Conservation (phyloP, 768 basidiomycete genomes). For the Trichaptum fuscoviolaceum region DNA sequence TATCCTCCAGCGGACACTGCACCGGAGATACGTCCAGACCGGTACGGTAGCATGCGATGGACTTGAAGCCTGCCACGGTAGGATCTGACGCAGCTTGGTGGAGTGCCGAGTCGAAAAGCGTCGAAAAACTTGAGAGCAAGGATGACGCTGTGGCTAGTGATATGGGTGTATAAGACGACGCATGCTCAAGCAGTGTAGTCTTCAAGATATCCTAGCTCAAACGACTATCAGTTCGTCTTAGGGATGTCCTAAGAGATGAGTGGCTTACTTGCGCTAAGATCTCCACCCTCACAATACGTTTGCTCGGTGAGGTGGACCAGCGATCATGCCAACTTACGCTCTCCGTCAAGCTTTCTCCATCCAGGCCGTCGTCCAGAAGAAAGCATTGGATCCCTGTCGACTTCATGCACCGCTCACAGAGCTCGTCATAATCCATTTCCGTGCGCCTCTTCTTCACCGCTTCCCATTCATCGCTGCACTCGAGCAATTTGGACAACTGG, state of each 20-base stretch:
- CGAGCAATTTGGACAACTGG: slow-evolving; percentile 48
- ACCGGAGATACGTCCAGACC: slow-evolving; percentile 50
- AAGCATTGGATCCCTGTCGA: slow-evolving; percentile 59
- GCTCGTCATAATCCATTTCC: slow-evolving; percentile 42
- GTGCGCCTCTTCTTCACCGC: slow-evolving; percentile 45
- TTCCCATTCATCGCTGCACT: slow-evolving; percentile 43
- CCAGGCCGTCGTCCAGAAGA: slow-evolving; percentile 70
- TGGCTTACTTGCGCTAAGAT: slow-evolving; percentile 58
- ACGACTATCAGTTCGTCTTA: background rate
- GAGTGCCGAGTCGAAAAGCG: slow-evolving; percentile 32
- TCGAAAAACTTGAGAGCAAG: background rate
- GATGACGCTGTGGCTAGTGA: background rate
- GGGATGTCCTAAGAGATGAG: background rate
- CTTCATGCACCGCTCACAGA: slow-evolving; percentile 53
- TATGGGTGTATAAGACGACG: background rate
- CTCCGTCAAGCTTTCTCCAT: slow-evolving; percentile 43
- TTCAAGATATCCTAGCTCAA: background rate
- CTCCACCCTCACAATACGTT: slow-evolving; percentile 67
- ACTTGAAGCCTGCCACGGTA: slow-evolving; percentile 66
- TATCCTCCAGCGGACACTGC: background rate
- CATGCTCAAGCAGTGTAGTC: background rate
- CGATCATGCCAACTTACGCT: slow-evolving; percentile 57
- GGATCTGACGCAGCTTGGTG: slow-evolving; percentile 33
- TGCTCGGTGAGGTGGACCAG: slow-evolving; percentile 46
- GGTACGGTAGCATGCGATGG: slow-evolving; percentile 71